Conservation (phyloP, 2,329 filamentous ascomycete genomes). For the Arthrobotrys iridis region DNA sequence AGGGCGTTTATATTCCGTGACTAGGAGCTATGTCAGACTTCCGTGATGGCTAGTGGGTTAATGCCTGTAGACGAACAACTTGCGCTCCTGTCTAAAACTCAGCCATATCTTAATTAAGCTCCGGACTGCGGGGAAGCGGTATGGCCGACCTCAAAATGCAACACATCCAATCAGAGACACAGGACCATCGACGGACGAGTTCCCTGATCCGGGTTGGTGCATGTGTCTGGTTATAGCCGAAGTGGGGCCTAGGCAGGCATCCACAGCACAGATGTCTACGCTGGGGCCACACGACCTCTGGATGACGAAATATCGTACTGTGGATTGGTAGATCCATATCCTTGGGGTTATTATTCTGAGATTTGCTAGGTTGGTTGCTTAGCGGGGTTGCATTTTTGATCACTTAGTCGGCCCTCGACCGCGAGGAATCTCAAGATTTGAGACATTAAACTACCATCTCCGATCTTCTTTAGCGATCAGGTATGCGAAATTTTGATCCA, state of each 20-base stretch:
- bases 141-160: background rate
- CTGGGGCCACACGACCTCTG: slow-evolving; percentile 42
- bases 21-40: slow-evolving; percentile 30
- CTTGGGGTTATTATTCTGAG: slow-evolving; percentile 23
- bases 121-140: slow-evolving; percentile 30
- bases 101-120: slow-evolving; percentile 20
- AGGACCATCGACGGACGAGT: slow-evolving; percentile 27
- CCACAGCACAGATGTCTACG: slow-evolving; percentile 6
- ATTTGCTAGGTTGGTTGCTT: slow-evolving; percentile 7
- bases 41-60: background rate
- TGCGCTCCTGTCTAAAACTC: slow-evolving; percentile 5
- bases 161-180: slow-evolving; percentile 16
- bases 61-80: background rate
- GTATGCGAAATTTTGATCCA: too few relatives aligned
- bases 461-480: too few relatives aligned
- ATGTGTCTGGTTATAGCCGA: slow-evolving; percentile 16
- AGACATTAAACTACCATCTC: background rate
- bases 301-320: slow-evolving; percentile 37
- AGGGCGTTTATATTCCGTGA: slow-evolving; percentile 14
- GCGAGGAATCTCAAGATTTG: background rate
- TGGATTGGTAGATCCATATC: slow-evolving; percentile 39
- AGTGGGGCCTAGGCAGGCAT: slow-evolving; percentile 38
- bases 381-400: background rate
- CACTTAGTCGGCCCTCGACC: background rate
- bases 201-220: slow-evolving; percentile 33